Percentiles rank a stretch among this genome's conserved stretches.
Conservation (phyloP, 2,329 filamentous ascomycete genomes). For the Penicillium psychrosexuale region DNA sequence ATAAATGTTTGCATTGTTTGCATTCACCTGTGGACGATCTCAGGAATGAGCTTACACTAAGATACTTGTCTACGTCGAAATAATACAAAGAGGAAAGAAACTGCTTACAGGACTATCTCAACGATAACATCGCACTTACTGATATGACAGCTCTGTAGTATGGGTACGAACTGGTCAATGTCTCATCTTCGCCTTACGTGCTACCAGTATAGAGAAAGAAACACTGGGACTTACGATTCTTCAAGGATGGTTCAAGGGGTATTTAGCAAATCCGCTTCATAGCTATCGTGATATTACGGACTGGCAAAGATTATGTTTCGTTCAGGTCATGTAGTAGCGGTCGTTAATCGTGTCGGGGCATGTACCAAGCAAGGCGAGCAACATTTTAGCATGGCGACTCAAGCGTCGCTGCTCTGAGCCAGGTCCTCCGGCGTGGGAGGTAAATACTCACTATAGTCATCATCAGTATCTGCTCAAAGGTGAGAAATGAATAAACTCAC, state of each 20-base stretch:
- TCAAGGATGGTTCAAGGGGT: background rate
- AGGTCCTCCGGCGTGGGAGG: conserved; percentile 44
- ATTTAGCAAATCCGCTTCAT: background rate
- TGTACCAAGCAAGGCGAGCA: background rate
- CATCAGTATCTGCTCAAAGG: conserved; percentile 3
- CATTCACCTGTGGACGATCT: background rate
- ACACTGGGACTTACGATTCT: background rate
- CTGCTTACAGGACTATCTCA: background rate
- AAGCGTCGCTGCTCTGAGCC: background rate
- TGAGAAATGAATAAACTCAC: conserved; percentile 53
- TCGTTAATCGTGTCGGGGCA: background rate
- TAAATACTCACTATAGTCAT: conserved; percentile 45
- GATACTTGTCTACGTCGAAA: background rate
- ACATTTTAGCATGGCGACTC: background rate
- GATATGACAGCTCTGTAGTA: background rate
- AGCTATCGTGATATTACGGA: background rate
- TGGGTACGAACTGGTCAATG: background rate
- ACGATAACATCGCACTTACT: too few species aligned
- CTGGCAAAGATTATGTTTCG: background rate
- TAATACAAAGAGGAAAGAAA: background rate
- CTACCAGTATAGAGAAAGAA: background rate
- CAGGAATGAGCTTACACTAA: background rate
- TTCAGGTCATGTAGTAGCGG: background rate
- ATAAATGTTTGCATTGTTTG: conserved; percentile 21
- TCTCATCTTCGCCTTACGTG: background rate